Base-by-base conservation (phyloP, 192 early-diverging fungal species). In the Podila horticola region DNA sequence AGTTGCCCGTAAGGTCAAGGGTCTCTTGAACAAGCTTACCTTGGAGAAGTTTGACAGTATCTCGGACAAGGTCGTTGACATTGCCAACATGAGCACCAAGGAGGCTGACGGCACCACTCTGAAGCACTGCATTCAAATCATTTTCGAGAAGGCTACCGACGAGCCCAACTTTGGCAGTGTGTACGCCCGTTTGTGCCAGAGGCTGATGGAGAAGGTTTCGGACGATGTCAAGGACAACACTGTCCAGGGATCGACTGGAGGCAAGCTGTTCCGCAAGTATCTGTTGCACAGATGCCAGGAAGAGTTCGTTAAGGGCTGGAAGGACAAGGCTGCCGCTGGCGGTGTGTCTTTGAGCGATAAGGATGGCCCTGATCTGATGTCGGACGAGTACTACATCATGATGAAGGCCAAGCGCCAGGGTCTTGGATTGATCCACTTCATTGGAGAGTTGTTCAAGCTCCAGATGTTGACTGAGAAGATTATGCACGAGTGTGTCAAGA, bases 1-100 rank as follows among this genome's bases (percentile, higher is more conserved):
- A 29, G 86, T 90, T 50, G 87, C 90, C 57, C 93, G 94, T 34
- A 94, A 96, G 90, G 92, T 95, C 22, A 95, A 94, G 87, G 90
- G 91, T 71, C 86, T 97, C n/a, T 87, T 99, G 66, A 99, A 99
- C 90, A 99, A 99, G 90, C 85, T 99, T 66, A 97, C 98, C 7
- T 85, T 94, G 0, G 98, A 99, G 74, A 97, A 95, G 85, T 99
- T 99, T 77, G 94, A 95, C 36, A 77, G 84, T n/a, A 91, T 99
- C 30, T 91, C 93, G 7, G 87, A 89, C 66, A 92, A 99, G 84
- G 94, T 99, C 59, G 76, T 95, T 31, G 85, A 89, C 22, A 90
- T 90, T 82, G 95, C 92, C 29, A 93, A 96, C 69, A 85, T 90
- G 72, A 91, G 88, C 10, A 82, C 84, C 74, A 87, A 88, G 61